Base-by-base conservation (phyloP, 164 flowering plant genomes). In the Tetrastigma voinierianum region DNA sequence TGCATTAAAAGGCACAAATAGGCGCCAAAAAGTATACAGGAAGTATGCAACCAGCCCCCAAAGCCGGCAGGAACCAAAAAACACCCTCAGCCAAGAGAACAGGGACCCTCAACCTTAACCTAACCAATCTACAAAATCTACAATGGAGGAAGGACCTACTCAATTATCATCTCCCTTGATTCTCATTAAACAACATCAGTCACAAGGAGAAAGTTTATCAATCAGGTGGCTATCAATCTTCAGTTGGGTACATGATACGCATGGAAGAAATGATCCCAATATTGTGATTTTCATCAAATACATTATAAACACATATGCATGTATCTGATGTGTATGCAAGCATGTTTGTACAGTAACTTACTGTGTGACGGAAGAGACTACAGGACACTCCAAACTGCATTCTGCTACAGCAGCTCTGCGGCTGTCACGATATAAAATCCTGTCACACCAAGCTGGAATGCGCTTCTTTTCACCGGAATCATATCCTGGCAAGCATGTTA, bases 371-470 rank as follows among this genome's bases (percentile, higher is more conserved):
- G 89, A 82, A 54, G 89, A 59, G 62, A 89, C 85, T 4, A 90
- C 85, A 52, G 99, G 99, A 68, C 98, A 95, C 57, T 84, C 84
- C 62, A 92, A 80, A 67, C 84, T 77, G 84, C 98, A 92, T 15
- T 85, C 86, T 32, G 88, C 72, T 8, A 44, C 78, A 45, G 75
- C 54, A 67, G 80, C 53, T 45, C 84, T 64, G 21, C 93, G 93
- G 61, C 74, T 90, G 72, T 96, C 99, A 55, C 99, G 98, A 69
- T 81, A 96, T 54, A 96, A 59, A 68, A 96, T 84, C 74, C 98
- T 86, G 74, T 96, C 99, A 73, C 99, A 96, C 99, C 99, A 96
- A 24, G 99, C 99, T 72, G 99, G 99, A 75, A 93, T 83, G 4
- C 99, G 93, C 80, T 89, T 96, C 84, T 96, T 96, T 83, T 93